Base-by-base conservation (phyloP, 1,284 basidiomycete genomes). In the Vanrija humicola region DNA sequence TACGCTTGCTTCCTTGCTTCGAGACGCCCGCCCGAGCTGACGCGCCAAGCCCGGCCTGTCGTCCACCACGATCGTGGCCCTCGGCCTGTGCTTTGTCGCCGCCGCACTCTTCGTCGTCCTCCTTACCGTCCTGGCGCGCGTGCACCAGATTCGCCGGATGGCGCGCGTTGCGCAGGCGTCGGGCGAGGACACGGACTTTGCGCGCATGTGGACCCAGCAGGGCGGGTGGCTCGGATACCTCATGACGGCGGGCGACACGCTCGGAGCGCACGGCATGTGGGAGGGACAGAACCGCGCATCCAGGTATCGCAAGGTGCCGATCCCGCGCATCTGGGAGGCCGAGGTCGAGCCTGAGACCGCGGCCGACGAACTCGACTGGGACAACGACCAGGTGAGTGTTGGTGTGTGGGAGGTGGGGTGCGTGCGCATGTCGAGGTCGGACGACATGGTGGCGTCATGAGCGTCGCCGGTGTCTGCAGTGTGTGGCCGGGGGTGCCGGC, bases 51-150 rank as follows among this genome's bases (percentile, higher is more conserved):
- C 34, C 34, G 34, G 34, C 12, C 46, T 61, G 3, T 50, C 55
- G 5, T 28, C 23, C 9, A 40, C 54, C 3, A 67, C 64, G 10
- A 62, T 67, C 26, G 43, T 64, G 19, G 55, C 61, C 15, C 62
- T 67, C 23, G 65, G 64, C 4, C 56, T 65, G 3, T 64, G 65
- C 10, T 67, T 67, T 38, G 48, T 67, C 46, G 51, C 43, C n/a
- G 59, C 63, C 6, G 64, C 64, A 0, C 21, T 61, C 18, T 23
- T 48, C 34, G 48, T 60, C 8, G 38, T 62, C 4, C 9, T 18
- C 38, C 8, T 54, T 9, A 55, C 63, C 6, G 23, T 54, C 9
- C 34, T 57, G 29, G 3, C 64, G 2, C 59, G 62, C 9, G 38
- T 55, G 12, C 12, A 40, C 4, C 44, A 54, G 23, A 52, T 64